phyloP scores from a whole-genome alignment of 192 early-diverging fungal species.

The Coemansia sp. region DNA sequence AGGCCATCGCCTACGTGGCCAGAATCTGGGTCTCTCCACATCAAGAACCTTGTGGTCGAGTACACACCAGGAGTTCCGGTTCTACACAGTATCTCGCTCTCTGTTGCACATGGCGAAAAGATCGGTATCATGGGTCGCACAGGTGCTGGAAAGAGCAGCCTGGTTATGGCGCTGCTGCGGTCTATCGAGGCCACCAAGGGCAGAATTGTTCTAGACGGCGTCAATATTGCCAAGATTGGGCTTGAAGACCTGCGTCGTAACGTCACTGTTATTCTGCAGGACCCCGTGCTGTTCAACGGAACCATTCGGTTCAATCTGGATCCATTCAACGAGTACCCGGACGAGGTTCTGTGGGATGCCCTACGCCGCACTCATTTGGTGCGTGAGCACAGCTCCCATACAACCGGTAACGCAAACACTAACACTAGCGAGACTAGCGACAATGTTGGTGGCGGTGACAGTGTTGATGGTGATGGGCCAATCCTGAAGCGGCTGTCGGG shows the following conservation, averaged over 20 bases:
- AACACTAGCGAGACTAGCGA: background rate
- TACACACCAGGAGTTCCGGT: conserved; percentile 76
- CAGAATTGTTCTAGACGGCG: conserved; percentile 69
- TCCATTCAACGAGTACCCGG: conserved; percentile 74
- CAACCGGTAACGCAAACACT: background rate
- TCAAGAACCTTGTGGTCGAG: conserved; percentile 70
- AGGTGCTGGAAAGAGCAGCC: conserved; percentile 71
- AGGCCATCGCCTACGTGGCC: conserved; percentile 66
- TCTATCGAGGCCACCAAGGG: conserved; percentile 72
- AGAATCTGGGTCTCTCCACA: conserved; percentile 63
- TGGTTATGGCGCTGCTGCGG: conserved; percentile 73
- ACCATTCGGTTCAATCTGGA: conserved; percentile 80
- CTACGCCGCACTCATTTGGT: conserved; percentile 17
- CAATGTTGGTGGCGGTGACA: background rate
- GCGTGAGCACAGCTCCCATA: conserved; percentile 6
- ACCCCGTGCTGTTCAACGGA: conserved; percentile 52
- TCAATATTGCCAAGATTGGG: conserved; percentile 71
- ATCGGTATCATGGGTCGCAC: conserved; percentile 57
- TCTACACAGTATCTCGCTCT: conserved; percentile 62
- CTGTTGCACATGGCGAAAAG: conserved; percentile 44
- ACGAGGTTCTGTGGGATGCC: conserved; percentile 59
- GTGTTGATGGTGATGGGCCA: background rate
- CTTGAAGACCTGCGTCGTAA: conserved; percentile 69
- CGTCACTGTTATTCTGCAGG: conserved; percentile 82
- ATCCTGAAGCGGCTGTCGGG: conserved; percentile 18